These are phyloP conservation scores for Thielaviopsis euricoi DNA, from an alignment of 2,329 filamentous ascomycete genomes.

Conservation along the genomic window DNA sequence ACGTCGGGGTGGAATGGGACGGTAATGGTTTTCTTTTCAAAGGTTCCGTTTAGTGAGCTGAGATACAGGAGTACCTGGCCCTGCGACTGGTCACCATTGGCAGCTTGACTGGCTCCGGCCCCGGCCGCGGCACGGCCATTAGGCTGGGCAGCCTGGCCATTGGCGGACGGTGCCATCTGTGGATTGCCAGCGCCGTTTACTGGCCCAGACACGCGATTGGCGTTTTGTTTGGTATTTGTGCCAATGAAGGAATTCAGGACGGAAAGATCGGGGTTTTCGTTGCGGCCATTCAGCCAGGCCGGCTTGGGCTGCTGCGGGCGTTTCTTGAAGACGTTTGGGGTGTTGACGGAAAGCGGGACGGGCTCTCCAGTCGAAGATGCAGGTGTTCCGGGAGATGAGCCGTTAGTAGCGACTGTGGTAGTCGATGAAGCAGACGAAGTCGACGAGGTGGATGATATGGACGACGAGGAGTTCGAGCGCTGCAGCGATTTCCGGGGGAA, in stretches of 20 bases:
- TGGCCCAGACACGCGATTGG: not conserved
- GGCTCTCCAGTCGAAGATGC: constrained; percentile 26
- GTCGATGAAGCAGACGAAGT: constrained; percentile 39
- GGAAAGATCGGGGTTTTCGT: not conserved
- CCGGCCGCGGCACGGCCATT: constrained; percentile 26
- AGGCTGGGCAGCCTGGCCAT: constrained; percentile 18
- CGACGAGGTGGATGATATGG: constrained; percentile 51
- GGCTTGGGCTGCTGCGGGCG: constrained; percentile 4
- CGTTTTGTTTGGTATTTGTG: constrained; percentile 1
- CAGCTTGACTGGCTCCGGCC: constrained; percentile 33
- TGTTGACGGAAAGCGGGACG: constrained; percentile 6
- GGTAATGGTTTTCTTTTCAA: constrained; percentile 89
- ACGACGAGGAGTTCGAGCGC: constrained; percentile 81
- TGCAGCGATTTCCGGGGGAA: constrained; percentile 78
- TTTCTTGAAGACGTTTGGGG: constrained; percentile 8
- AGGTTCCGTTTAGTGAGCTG: constrained; percentile 83
- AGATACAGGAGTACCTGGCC: constrained; percentile 69
- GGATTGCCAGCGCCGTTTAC: not conserved
- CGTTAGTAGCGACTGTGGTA: constrained; percentile 46
- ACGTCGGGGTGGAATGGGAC: constrained; percentile 92
- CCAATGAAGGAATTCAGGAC: not conserved
- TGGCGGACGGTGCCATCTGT: constrained; percentile 7
- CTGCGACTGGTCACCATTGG: constrained; percentile 45
- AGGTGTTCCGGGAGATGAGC: constrained; percentile 44
- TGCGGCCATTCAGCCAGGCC: constrained; percentile 2